A percentile compares a stretch with the other conserved stretches of the same genome.
Conservation (phyloP, 768 basidiomycete genomes). For the Boletus reticulatus region DNA sequence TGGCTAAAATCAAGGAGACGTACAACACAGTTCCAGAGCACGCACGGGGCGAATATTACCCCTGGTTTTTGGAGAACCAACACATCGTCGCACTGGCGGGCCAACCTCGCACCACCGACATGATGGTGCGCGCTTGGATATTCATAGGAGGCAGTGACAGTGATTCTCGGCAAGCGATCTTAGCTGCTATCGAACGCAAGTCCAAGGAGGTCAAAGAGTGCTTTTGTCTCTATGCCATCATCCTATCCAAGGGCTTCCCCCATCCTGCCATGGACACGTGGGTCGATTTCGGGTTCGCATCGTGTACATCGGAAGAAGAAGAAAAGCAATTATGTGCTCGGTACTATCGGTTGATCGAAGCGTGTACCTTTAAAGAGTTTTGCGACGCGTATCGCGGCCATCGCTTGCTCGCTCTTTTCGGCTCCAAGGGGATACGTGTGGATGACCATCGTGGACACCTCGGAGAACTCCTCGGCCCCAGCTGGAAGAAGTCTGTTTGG, state of each 20-base stretch:
- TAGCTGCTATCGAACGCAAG: background rate
- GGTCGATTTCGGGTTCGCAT: conserved; percentile 3
- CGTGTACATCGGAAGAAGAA: background rate
- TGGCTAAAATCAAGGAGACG: background rate
- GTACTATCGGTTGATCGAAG: background rate
- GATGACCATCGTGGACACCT: background rate
- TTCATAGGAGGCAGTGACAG: background rate
- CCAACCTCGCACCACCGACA: background rate
- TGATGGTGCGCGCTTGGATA: background rate
- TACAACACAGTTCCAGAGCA: background rate
- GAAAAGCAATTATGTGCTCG: background rate
- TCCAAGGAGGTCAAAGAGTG: background rate
- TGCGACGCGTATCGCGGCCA: background rate
- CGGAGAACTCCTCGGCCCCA: background rate
- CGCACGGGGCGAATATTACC: background rate
- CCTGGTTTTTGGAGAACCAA: conserved; percentile 6
- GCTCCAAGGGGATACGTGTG: background rate
- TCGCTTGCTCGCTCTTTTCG: background rate
- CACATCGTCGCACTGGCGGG: background rate
- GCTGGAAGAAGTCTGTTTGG: background rate
- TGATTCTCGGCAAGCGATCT: background rate
- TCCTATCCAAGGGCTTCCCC: background rate
- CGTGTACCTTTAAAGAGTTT: background rate
- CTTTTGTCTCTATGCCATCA: background rate
- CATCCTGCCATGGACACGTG: background rate